Evolutionary conservation across 2,329 filamentous ascomycete genomes (phyloP).

Genomic region (Sclerotinia trifoliorum): DNA sequence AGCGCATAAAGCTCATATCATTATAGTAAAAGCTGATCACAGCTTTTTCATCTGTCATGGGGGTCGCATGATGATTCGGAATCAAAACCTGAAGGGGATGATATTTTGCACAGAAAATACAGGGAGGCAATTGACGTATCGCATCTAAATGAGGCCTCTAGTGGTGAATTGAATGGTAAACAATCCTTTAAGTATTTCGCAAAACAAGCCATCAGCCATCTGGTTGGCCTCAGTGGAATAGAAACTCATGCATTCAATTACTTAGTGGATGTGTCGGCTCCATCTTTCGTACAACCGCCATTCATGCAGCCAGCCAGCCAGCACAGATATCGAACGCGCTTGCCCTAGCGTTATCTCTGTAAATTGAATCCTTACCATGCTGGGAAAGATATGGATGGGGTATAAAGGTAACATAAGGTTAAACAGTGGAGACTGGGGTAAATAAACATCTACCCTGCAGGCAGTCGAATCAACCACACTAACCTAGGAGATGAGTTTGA

Average conservation of each 20-base stretch:
- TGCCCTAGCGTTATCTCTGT: neutral
- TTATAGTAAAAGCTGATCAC: neutral
- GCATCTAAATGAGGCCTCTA: neutral
- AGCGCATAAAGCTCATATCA: neutral
- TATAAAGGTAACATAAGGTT: neutral
- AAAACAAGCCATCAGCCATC: neutral
- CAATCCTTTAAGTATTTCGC: neutral
- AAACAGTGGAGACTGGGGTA: constrained; percentile 6
- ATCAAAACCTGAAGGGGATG: too few species aligned
- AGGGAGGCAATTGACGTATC: neutral
- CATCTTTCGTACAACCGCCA: neutral
- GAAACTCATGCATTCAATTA: neutral
- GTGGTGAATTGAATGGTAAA: neutral
- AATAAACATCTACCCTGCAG: neutral
- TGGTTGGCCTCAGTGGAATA: neutral
- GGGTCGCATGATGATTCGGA: neutral
- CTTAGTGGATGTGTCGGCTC: neutral
- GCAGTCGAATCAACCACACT: neutral
- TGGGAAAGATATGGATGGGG: neutral
- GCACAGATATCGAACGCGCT: neutral
- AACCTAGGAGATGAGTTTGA: neutral
- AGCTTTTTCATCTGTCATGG: neutral
- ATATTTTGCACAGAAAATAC: neutral
- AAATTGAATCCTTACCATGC: neutral
- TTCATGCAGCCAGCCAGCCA: constrained; percentile 1